These are phyloP conservation scores for Purshia tridentata DNA, from an alignment of 306 rosid genomes.

Conservation along the genomic window DNA sequence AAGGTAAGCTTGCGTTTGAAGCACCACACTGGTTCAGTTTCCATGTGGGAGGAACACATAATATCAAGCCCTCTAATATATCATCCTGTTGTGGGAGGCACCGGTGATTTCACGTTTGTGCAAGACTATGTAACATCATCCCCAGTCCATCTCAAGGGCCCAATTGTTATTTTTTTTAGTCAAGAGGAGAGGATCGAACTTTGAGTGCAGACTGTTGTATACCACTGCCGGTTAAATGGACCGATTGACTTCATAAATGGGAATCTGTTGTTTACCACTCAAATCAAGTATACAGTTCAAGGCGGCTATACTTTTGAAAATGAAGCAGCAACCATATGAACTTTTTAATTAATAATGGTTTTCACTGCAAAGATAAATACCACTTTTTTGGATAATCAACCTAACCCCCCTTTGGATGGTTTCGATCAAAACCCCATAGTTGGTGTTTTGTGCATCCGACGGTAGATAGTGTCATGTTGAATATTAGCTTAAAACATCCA, in stretches of 20 bases:
- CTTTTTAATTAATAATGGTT: slow-evolving; percentile 5
- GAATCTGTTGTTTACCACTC: background rate
- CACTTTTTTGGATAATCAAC: background rate
- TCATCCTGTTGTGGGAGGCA: slow-evolving; percentile 77
- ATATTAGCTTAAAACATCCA: too few relatives aligned
- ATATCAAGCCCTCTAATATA: slow-evolving; percentile 43
- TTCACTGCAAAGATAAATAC: background rate
- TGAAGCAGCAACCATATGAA: background rate
- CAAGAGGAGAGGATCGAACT: too few relatives aligned
- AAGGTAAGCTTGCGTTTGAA: slow-evolving; percentile 54
- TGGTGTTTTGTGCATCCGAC: background rate
- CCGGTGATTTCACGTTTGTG: slow-evolving; percentile 68
- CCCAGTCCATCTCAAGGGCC: slow-evolving; percentile 46
- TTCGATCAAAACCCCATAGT: slow-evolving; percentile 18
- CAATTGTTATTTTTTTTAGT: too few relatives aligned
- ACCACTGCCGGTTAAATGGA: too few relatives aligned
- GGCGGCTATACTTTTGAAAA: slow-evolving; percentile 19
- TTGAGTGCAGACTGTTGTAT: too few relatives aligned
- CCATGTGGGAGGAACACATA: slow-evolving; percentile 58
- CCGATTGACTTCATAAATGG: background rate
- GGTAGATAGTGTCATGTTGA: background rate
- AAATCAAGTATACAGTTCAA: background rate
- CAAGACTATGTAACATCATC: slow-evolving; percentile 69
- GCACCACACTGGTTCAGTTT: slow-evolving; percentile 52
- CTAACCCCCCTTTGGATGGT: slow-evolving; percentile 23